Conservation (phyloP, 768 basidiomycete genomes). For the Boletus insuetus region DNA sequence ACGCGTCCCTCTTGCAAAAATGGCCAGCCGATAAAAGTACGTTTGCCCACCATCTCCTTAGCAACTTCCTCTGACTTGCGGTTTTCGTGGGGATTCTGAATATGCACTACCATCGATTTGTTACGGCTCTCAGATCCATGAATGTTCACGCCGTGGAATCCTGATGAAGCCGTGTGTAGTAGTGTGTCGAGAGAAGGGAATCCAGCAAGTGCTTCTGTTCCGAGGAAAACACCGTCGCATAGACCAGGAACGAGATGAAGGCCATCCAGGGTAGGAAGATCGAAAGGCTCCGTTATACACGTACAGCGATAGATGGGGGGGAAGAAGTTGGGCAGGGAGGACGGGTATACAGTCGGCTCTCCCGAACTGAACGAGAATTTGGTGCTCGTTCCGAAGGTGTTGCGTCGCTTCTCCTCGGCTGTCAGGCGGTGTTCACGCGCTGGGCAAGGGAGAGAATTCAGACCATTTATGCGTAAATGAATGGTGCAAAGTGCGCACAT, state of each 20-base stretch:
- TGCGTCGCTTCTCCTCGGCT: slow-evolving; percentile 70
- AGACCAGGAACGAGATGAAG: slow-evolving; percentile 85
- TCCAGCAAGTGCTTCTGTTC: slow-evolving; percentile 83
- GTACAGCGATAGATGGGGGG: slow-evolving; percentile 79
- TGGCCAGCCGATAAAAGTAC: slow-evolving; percentile 87
- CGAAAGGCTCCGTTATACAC: slow-evolving; percentile 78
- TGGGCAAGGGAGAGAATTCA: slow-evolving; percentile 25
- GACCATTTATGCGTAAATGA: neutral
- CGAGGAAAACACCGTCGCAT: slow-evolving; percentile 84
- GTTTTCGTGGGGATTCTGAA: slow-evolving; percentile 71
- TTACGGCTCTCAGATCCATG: slow-evolving; percentile 89
- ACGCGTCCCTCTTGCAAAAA: slow-evolving; percentile 93
- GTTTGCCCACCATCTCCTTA: slow-evolving; percentile 66
- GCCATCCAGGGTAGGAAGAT: slow-evolving; percentile 83
- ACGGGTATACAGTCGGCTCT: slow-evolving; percentile 74
- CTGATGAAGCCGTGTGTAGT: slow-evolving; percentile 71
- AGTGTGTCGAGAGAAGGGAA: slow-evolving; percentile 95
- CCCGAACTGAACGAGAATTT: slow-evolving; percentile 68
- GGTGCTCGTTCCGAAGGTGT: slow-evolving; percentile 76
- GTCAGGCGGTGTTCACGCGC: slow-evolving; percentile 79
- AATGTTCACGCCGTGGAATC: slow-evolving; percentile 88
- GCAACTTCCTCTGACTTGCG: slow-evolving; percentile 74
- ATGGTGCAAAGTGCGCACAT: slow-evolving; percentile 36
- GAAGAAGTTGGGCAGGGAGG: slow-evolving; percentile 94
- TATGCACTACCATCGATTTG: slow-evolving; percentile 89